Evolutionary conservation across 352 stramenopile genomes (phyloP).

Genomic region (Globisporangium nodosum): DNA sequence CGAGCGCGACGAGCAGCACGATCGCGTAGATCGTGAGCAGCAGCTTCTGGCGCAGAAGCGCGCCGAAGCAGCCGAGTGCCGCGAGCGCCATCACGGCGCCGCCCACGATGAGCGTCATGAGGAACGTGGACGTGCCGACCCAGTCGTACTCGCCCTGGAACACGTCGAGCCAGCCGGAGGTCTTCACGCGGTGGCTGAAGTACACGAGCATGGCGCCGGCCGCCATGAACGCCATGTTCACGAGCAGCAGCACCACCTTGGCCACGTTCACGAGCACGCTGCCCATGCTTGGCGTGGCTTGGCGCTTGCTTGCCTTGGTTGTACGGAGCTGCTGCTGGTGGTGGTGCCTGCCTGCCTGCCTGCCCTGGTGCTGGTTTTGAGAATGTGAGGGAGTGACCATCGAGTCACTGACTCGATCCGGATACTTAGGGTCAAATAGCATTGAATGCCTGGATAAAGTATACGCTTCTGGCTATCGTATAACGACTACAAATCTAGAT

Average conservation of each 20-base stretch:
- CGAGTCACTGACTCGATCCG: too few relatives aligned
- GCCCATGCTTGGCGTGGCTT: constrained; percentile 12
- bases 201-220: constrained; percentile 72
- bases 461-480: too few relatives aligned
- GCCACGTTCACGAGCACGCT: constrained; percentile 59
- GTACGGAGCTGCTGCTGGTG: not conserved
- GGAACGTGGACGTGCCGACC: constrained; percentile 54
- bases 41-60: constrained; percentile 59
- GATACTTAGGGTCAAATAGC: too few relatives aligned
- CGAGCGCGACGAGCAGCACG: constrained; percentile 51
- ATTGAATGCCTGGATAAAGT: too few relatives aligned
- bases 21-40: constrained; percentile 65
- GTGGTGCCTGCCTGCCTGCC: not conserved
- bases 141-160: constrained; percentile 68
- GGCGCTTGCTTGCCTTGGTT: not conserved
- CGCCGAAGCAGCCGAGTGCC: constrained; percentile 64
- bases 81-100: constrained; percentile 61
- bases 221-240: constrained; percentile 85
- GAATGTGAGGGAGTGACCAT: too few relatives aligned
- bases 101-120: constrained; percentile 65
- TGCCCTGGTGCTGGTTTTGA: not conserved
- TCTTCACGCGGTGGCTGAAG: constrained; percentile 67
- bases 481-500: too few relatives aligned
- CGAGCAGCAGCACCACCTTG: constrained; percentile 73
- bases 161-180: constrained; percentile 62